Evolutionary conservation across 2,329 filamentous ascomycete species (phyloP), one percentile per base, ranked within the genome.

Genomic region (Stachybotrys elegans): DNA sequence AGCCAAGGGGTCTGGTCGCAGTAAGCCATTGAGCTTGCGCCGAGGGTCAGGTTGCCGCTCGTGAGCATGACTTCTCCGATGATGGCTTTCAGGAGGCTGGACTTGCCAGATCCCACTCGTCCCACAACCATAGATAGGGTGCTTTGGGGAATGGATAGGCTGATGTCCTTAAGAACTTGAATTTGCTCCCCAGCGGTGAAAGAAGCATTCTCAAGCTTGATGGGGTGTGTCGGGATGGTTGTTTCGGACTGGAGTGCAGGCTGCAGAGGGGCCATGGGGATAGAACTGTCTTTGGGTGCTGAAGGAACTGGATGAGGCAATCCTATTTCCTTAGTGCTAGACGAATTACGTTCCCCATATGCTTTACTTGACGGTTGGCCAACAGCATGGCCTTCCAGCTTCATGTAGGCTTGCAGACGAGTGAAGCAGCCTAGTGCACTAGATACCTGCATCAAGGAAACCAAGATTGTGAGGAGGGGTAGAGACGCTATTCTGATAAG

Each of bases 1-100:
- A 72, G 57, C 69, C 70, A 75, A 1, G 70, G 63, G 0, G 54
- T 57, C 42, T 75, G 72, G 36, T 65, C 62, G 43, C 69, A 72
- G 49, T 67, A 74, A 0, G 64, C 68, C 12, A 68, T 46, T 19
- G 57, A 58, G 1, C 44, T 51, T 0, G 56, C 48, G 1, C 51
- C 47, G 2, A 58, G 43, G 2, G 45, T 49, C n/a, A 69, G 45
- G 0, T 43, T 43, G 1, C 67, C 67, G 1, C 47, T 43, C 1
- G 55, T 36, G 4, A 52, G 43, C 1, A 50, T 41, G 1, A 61
- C 48, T 44, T 71, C 69, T 1, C 69, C 66, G 0, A 70, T 48
- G 0, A 73, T 52, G 0, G 61, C 59, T 23, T 67, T 59, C 9
- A 71, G 47, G 0, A 72, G 48, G 0, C 60, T 62, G 0, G 67